Conservation (phyloP, 1,139 yeast species). For the Debaryomyces psychrophilus region DNA sequence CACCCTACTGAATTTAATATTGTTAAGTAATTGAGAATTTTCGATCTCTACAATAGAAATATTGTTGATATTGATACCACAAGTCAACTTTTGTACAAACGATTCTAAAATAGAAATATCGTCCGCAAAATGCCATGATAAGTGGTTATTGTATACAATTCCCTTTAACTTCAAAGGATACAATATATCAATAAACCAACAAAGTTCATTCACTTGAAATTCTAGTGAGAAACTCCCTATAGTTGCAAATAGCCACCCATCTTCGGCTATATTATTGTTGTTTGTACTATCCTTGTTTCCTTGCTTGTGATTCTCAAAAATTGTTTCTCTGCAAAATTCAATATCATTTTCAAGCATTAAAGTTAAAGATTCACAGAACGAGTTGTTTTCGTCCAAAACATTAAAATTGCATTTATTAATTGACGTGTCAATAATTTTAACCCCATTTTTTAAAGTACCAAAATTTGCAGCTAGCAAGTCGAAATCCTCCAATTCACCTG, state of each 20-base stretch:
- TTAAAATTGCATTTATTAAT: slow-evolving; percentile 17
- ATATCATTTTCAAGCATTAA: slow-evolving; percentile 25
- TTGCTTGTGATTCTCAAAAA: not conserved
- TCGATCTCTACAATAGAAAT: slow-evolving; percentile 30
- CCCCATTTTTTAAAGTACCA: slow-evolving; percentile 19
- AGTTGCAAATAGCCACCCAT: slow-evolving; percentile 4
- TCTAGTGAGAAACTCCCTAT: slow-evolving; percentile 19
- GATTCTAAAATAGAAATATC: slow-evolving; percentile 24
- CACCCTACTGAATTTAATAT: slow-evolving; percentile 20
- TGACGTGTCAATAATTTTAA: slow-evolving; percentile 17
- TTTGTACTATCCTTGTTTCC: not conserved
- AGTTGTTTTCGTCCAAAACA: slow-evolving; percentile 19
- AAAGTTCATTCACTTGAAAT: slow-evolving; percentile 24
- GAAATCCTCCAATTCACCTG: slow-evolving; percentile 13
- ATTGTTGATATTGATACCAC: slow-evolving; percentile 13
- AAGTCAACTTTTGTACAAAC: slow-evolving; percentile 23
- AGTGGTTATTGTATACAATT: slow-evolving; percentile 21
- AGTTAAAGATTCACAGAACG: slow-evolving; percentile 9
- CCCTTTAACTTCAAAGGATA: slow-evolving; percentile 23
- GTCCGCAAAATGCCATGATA: slow-evolving; percentile 18
- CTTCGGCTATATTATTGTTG: not conserved
- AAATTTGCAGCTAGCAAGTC: slow-evolving; percentile 18
- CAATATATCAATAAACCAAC: slow-evolving; percentile 25
- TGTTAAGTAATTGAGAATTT: slow-evolving; percentile 32
- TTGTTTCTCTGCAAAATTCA: slow-evolving; percentile 18